phyloP scores from a whole-genome alignment of 2,329 filamentous ascomycete species.

The Exophiala calicioides region DNA sequence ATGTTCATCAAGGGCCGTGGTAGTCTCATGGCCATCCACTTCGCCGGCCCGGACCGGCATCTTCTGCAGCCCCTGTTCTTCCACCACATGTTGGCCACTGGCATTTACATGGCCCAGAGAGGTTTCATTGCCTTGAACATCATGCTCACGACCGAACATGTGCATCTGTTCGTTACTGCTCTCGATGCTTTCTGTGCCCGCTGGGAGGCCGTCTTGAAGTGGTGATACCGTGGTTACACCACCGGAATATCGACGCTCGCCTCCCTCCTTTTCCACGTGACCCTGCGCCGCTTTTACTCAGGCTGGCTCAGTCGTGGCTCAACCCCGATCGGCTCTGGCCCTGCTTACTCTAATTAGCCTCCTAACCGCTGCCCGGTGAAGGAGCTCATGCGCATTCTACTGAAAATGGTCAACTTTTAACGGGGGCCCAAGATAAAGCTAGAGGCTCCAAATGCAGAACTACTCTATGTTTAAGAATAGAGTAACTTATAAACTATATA shows the following conservation, averaged over 20 bases:
- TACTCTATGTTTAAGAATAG: too few species aligned
- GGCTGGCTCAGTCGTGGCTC: too few species aligned
- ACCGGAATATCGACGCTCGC: too few species aligned
- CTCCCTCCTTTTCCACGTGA: background rate
- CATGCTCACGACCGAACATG: slow-evolving; percentile 30
- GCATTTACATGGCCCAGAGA: slow-evolving; percentile 35
- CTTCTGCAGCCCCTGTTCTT: slow-evolving; percentile 33
- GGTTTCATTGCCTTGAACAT: slow-evolving; percentile 38
- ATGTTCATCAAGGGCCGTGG: slow-evolving; percentile 37
- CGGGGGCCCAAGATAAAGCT: too few species aligned
- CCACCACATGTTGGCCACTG: slow-evolving; percentile 34
- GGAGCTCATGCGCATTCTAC: too few species aligned
- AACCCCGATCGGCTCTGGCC: too few species aligned
- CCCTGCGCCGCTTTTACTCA: too few species aligned
- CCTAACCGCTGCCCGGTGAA: too few species aligned
- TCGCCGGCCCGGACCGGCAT: slow-evolving; percentile 26
- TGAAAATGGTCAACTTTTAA: too few species aligned
- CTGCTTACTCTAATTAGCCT: too few species aligned
- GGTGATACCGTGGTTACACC: slow-evolving; percentile 7
- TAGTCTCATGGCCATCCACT: slow-evolving; percentile 36
- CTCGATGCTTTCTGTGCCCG: slow-evolving; percentile 21
- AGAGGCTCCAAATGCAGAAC: too few species aligned
- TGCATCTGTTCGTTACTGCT: slow-evolving; percentile 24
- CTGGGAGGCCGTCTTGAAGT: slow-evolving; percentile 19
- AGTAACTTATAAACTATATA: too few species aligned